Base-by-base conservation (phyloP, 1,284 basidiomycete genomes). In the Rhizoctonia solani region DNA sequence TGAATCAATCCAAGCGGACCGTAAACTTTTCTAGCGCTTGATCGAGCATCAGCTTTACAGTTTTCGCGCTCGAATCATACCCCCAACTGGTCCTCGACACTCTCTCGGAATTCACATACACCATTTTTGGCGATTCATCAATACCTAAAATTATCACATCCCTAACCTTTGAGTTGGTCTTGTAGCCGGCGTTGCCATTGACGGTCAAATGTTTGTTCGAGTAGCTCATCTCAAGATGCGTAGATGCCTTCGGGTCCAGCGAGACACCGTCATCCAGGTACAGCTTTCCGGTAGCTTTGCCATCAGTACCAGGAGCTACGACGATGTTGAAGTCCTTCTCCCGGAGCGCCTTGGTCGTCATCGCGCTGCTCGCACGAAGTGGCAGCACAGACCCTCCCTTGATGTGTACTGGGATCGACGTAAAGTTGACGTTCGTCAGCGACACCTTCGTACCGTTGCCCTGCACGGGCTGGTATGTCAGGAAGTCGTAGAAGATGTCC, bases 401-500 rank as follows among this genome's bases (percentile, higher is more conserved):
- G 75, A 88, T 86, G 73, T 87, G 80, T 39, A 88, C 75, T 0
- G 86, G 86, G 66, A 88, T 88, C n/a, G 82, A 73, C 2, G 82
- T 84, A 72, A 83, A 83, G 69, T 80, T 77, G 65, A 88, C 78
- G 72, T 85, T 78, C 41, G 74, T 73, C 30, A 87, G 77, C 3
- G 78, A 80, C 29, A 85, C 74, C n/a, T 74, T 77, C n/a, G 78
- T 71, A 32, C 81, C 85, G 1, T 73, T 68, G 25, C 85, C 85
- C 21, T 79, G 72, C 42, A 87, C 75, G 1, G 81, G 80, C 13
- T 77, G 75, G 29, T 85, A 77, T 3, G 83, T 84, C 47, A 72
- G 71, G 75, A 86, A 87, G 74, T 88, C 84, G 77, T 87, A 88
- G 78, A 87, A 88, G 42, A 77, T 81, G 72, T 87, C 86, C n/a